Percentiles rank a stretch among this genome's conserved stretches.
Evolutionary conservation across 2,329 filamentous ascomycete genomes (phyloP).

Genomic region (Ampelomyces quisqualis): DNA sequence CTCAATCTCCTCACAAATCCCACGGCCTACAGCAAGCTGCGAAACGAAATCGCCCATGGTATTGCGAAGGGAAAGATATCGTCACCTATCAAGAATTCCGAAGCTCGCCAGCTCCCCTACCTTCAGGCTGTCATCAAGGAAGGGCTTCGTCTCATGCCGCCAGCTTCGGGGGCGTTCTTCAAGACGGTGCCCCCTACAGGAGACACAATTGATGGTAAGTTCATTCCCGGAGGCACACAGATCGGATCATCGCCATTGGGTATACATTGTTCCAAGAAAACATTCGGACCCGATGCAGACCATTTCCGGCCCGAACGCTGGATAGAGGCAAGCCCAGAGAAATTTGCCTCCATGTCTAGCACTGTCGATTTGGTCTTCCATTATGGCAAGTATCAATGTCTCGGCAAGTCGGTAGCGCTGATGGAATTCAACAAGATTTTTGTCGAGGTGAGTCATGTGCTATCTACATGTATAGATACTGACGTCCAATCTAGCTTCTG

Average conservation of each 20-base stretch:
- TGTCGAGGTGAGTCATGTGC: conserved; percentile 8
- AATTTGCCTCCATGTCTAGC: conserved; percentile 24
- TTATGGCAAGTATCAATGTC: conserved; percentile 29
- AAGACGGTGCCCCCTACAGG: conserved; percentile 34
- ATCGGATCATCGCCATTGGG: conserved; percentile 11
- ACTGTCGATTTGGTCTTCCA: conserved; percentile 27
- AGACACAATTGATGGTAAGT: conserved; percentile 19
- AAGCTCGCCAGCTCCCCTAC: conserved; percentile 26
- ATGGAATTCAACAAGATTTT: conserved; percentile 41
- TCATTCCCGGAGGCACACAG: conserved; percentile 27
- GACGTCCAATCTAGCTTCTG: conserved; percentile 6
- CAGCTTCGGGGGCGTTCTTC: conserved; percentile 32
- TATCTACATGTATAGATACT: neutral
- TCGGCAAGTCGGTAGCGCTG: conserved; percentile 28
- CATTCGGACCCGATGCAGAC: conserved; percentile 22
- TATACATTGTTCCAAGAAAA: conserved; percentile 15
- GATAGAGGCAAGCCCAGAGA: conserved; percentile 35
- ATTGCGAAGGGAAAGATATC: conserved; percentile 43
- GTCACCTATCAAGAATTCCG: conserved; percentile 37
- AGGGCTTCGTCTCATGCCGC: conserved; percentile 30
- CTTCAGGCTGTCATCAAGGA: conserved; percentile 36
- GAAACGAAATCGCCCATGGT: conserved; percentile 47
- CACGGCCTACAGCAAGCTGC: conserved; percentile 46
- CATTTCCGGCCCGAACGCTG: conserved; percentile 24
- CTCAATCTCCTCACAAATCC: conserved; percentile 54